Evolutionary conservation across 2,329 filamentous ascomycete genomes (phyloP), one percentile per base, ranked within the genome.

Genomic region (Periglandula ipomoeae): DNA sequence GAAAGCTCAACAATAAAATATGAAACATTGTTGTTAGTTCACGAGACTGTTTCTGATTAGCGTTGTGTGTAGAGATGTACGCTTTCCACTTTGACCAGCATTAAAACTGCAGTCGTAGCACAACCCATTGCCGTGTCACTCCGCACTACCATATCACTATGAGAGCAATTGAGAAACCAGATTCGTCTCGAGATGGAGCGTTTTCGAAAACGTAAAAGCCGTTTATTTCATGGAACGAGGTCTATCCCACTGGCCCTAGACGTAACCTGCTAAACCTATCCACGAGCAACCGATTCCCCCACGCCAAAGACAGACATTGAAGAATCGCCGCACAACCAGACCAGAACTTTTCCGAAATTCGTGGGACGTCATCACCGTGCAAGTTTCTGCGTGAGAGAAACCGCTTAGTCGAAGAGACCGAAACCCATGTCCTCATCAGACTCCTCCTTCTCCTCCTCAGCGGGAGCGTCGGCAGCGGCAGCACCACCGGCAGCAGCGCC

Each of bases 371-470:
- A 55, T 65, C 56, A 61, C 56, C 53, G 51, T 59, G 56, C 58
- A 49, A 52, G 8, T 50, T 59, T 53, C 54, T 10, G 9, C 53
- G 55, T 46, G 41, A 50, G 51, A 55, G 53, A 53, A 57, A 60
- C 53, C 64, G 71, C 69, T 82, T 84, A 84, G 73, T 84, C 81
- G 78, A 84, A 84, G 58, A 86, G 82, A 79, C 82, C 82, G 76
- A 85, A 84, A 63, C 82, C 81, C 81, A 85, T 85, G 68, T 85
- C 83, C 71, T 84, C 84, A 73, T 85, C 81, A 71, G 81, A 84
- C 76, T 84, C 66, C 72, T 82, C 72, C 87, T 77, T 87, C 91
- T 89, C 81, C 81, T 93, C 87, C 70, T 87, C 79, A 13, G 37
- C 48, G 10, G 45, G 22, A 59, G 79, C 74, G 55, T 70, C 73